phyloP scores from a whole-genome alignment of 176 grass and related monocot genomes.

The Leersia perrieri region DNA sequence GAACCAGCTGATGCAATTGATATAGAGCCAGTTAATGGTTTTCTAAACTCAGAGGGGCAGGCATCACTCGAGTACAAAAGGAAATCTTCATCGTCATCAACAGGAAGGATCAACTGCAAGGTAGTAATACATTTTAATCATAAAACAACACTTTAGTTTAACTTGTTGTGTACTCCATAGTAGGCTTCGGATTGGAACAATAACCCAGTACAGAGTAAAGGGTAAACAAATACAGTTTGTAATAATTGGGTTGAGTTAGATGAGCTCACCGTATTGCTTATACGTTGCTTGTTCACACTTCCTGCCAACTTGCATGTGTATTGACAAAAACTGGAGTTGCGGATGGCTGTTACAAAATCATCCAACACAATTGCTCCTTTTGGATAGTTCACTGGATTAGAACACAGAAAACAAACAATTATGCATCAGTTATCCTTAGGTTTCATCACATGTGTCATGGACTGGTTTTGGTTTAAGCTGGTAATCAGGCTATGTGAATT shows the following conservation, averaged over 20 bases:
- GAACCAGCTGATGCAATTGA: constrained; percentile 68
- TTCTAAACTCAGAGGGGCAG: constrained; percentile 61
- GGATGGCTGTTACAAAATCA: background rate
- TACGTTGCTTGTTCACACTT: background rate
- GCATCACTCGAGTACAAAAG: constrained; percentile 72
- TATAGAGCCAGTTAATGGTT: constrained; percentile 63
- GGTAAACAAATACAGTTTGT: background rate
- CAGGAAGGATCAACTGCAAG: constrained; percentile 93
- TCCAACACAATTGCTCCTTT: background rate
- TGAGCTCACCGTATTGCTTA: background rate
- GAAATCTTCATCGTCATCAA: constrained; percentile 41
- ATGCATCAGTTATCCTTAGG: constrained; percentile 3
- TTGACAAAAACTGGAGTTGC: background rate
- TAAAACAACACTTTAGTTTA: background rate
- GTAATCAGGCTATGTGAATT: background rate
- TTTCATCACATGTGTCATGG: background rate
- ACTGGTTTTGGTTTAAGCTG: background rate
- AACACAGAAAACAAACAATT: background rate
- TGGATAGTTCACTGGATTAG: background rate
- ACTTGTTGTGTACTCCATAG: constrained; percentile 3
- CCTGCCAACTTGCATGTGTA: background rate
- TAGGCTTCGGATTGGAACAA: background rate
- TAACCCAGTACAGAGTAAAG: background rate
- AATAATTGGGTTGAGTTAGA: background rate
- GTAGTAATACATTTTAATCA: constrained; percentile 37